Conservation (phyloP, 352 stramenopile genomes). For the Pelagophyceae sp. region DNA sequence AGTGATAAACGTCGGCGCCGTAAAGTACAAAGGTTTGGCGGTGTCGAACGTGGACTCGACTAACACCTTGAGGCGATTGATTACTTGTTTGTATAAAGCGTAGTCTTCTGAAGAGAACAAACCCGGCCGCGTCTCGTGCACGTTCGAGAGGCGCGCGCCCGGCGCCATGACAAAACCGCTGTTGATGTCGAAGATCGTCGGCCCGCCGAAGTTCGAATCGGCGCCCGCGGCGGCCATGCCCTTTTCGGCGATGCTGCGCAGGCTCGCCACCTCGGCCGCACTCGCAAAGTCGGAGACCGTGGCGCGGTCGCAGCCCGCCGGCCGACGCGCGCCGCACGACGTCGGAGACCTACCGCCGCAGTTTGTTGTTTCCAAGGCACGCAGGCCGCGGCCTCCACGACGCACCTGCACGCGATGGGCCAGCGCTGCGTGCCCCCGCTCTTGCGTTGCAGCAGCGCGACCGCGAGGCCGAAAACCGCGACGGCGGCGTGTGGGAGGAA, state of each 20-base stretch:
- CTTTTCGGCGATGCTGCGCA: background rate
- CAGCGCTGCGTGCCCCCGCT: background rate
- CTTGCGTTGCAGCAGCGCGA: background rate
- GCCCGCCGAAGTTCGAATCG: slow-evolving; percentile 42
- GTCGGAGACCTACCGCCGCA: background rate
- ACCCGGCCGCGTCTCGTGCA: slow-evolving; percentile 55
- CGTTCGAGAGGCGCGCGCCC: slow-evolving; percentile 68
- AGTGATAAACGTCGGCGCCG: slow-evolving; percentile 82
- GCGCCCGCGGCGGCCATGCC: slow-evolving; percentile 17
- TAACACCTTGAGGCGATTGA: slow-evolving; percentile 61
- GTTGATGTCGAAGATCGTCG: slow-evolving; percentile 83
- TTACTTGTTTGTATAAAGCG: slow-evolving; percentile 59
- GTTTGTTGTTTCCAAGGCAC: too few relatives aligned
- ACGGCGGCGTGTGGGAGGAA: background rate
- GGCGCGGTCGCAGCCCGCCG: background rate
- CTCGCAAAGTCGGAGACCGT: background rate
- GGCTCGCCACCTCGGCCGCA: background rate
- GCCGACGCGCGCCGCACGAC: background rate
- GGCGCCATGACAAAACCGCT: slow-evolving; percentile 65
- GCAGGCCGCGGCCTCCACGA: too few relatives aligned
- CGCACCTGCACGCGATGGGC: background rate
- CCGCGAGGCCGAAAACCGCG: background rate
- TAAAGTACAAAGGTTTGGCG: slow-evolving; percentile 65
- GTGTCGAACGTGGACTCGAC: slow-evolving; percentile 67
- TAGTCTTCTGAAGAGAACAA: slow-evolving; percentile 69